Evolutionary conservation across 2,329 filamentous ascomycete species (phyloP).

Genomic region (Gaeumannomyces sp.): DNA sequence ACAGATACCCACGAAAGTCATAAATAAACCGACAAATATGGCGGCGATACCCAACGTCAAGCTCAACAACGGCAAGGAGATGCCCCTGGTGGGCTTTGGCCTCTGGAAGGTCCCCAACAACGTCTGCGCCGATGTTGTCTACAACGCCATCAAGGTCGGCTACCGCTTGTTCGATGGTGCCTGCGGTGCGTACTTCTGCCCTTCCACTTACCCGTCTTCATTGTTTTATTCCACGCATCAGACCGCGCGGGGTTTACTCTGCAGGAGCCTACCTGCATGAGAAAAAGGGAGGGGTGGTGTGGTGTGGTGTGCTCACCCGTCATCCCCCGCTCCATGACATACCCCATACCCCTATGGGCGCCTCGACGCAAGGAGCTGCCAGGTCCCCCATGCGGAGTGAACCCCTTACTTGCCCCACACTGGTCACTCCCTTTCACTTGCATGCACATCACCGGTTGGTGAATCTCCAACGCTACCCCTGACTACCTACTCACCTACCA

Average conservation of each 20-base stretch:
- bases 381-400: not conserved
- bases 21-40: not conserved
- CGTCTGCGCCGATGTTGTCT: conserved; percentile 68
- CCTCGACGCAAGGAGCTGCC: not conserved
- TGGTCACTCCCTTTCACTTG: not conserved
- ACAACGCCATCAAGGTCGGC: conserved; percentile 63
- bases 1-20: not conserved
- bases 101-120: conserved; percentile 79
- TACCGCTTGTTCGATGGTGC: conserved; percentile 57
- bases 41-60: conserved; percentile 28
- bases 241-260: not conserved
- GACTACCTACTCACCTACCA: not conserved
- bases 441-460: not conserved
- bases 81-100: conserved; percentile 72
- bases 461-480: not conserved
- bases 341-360: not conserved
- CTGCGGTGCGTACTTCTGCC: conserved; percentile 41
- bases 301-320: not conserved
- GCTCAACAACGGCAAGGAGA: conserved; percentile 59
- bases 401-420: not conserved
- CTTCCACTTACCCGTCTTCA: not conserved
- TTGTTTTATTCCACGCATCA: not conserved
- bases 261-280: not conserved
- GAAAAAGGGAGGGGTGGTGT: not conserved
- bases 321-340: not conserved